Evolutionary conservation across 2,329 filamentous ascomycete species (phyloP).

Genomic region (Fusarium sp.): DNA sequence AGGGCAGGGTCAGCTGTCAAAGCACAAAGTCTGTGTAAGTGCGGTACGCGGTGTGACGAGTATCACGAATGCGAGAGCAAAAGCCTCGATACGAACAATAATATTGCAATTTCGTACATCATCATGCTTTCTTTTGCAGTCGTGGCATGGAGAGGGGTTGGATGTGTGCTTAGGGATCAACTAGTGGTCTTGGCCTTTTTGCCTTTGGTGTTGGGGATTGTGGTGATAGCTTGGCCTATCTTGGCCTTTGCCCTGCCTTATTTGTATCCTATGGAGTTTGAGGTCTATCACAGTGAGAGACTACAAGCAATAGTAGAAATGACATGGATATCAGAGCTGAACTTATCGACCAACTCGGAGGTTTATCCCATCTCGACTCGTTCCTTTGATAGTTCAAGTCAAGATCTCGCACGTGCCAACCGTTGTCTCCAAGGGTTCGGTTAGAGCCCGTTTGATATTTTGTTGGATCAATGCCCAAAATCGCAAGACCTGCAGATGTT

Average conservation of each 20-base stretch:
- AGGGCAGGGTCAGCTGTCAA: constrained; percentile 32
- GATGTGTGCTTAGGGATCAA: constrained; percentile 10
- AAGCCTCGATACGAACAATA: constrained; percentile 25
- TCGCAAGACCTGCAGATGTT: background rate
- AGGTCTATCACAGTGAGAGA: background rate
- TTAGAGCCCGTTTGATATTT: constrained; percentile 9
- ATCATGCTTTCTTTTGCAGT: constrained; percentile 20
- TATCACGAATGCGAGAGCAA: constrained; percentile 14
- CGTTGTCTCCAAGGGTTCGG: constrained; percentile 26
- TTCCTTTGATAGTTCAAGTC: constrained; percentile 19
- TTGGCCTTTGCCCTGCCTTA: background rate
- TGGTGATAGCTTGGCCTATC: background rate
- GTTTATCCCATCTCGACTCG: constrained; percentile 26
- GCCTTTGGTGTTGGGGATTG: constrained; percentile 3
- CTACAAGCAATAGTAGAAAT: background rate
- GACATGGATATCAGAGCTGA: constrained; percentile 18
- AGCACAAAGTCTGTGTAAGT: constrained; percentile 19
- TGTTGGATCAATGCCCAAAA: background rate
- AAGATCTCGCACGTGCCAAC: constrained; percentile 42
- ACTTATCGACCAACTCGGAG: constrained; percentile 3
- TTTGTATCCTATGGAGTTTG: background rate
- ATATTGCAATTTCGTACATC: constrained; percentile 21
- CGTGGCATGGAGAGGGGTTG: constrained; percentile 19
- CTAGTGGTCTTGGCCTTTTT: constrained; percentile 26
- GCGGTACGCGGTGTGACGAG: constrained; percentile 4